Conservation (phyloP, 352 stramenopile genomes). For the Phytophthora rubi region DNA sequence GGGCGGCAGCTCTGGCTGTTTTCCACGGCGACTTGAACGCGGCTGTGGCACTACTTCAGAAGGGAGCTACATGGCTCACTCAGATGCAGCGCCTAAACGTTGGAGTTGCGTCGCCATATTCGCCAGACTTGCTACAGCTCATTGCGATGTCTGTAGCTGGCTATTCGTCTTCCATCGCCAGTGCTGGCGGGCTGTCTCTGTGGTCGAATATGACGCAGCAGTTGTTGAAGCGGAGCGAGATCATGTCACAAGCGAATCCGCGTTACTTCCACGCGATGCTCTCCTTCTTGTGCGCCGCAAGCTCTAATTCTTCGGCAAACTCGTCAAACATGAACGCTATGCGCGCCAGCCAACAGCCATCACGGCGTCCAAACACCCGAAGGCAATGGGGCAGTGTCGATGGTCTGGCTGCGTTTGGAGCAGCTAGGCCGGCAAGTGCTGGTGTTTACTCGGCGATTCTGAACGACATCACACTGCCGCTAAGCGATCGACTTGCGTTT, state of each 20-base stretch:
- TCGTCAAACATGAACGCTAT: conserved; percentile 32
- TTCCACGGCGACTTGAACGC: conserved; percentile 84
- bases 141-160: conserved; percentile 89
- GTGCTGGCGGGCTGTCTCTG: conserved; percentile 51
- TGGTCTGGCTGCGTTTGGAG: conserved; percentile 45
- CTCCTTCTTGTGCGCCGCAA: conserved; percentile 70
- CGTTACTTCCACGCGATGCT: conserved; percentile 87
- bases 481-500: conserved; percentile 92
- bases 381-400: conserved; percentile 74
- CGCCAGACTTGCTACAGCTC: conserved; percentile 84
- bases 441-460: conserved; percentile 82
- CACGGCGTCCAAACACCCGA: conserved; percentile 41
- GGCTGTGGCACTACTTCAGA: conserved; percentile 74
- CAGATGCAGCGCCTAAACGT: conserved; percentile 61
- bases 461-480: conserved; percentile 81
- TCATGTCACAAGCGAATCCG: conserved; percentile 61
- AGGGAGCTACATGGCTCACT: conserved; percentile 67
- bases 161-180: conserved; percentile 67
- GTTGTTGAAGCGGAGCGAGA: conserved; percentile 77
- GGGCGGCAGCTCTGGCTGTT: conserved; percentile 75
- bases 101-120: conserved; percentile 45
- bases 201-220: conserved; percentile 85
- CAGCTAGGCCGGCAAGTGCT: conserved; percentile 37
- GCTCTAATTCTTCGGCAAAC: conserved; percentile 39
- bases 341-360: conserved; percentile 38